Percentiles rank a stretch among this genome's conserved stretches.
phyloP scores from a whole-genome alignment of 1,139 yeast species.

The Yamadazyma conglobata region DNA sequence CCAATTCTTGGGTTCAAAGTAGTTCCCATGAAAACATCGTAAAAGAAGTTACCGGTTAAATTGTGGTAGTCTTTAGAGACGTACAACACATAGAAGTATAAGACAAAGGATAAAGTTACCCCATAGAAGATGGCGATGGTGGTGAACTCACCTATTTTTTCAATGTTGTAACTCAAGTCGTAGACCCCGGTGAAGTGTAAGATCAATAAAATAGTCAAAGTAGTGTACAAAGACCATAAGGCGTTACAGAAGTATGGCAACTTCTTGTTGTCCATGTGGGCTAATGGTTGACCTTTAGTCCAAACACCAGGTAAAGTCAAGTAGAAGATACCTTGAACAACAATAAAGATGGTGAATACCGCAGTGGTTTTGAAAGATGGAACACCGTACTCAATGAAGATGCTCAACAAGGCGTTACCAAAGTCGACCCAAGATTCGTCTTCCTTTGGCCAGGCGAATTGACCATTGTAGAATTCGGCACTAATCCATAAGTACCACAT shows the following conservation, averaged over 20 bases:
- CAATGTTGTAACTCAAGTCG: constrained; percentile 69
- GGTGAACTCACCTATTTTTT: constrained; percentile 88
- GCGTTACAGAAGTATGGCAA: constrained; percentile 95
- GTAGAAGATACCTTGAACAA: constrained; percentile 72
- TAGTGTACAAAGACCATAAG: constrained; percentile 72
- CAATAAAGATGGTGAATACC: constrained; percentile 66
- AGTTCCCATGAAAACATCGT: constrained; percentile 96
- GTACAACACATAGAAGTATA: constrained; percentile 62
- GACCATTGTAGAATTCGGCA: constrained; percentile 74
- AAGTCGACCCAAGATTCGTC: constrained; percentile 62
- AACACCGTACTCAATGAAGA: constrained; percentile 54
- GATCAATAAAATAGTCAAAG: constrained; percentile 53
- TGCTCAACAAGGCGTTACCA: constrained; percentile 38
- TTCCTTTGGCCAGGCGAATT: constrained; percentile 62
- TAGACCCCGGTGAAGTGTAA: constrained; percentile 75
- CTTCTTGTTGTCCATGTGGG: constrained; percentile 73
- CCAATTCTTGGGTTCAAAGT: constrained; percentile 96
- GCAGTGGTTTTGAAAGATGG: constrained; percentile 70
- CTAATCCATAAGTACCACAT: constrained; percentile 98
- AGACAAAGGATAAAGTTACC: constrained; percentile 54
- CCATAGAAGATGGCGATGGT: constrained; percentile 84
- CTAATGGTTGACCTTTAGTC: constrained; percentile 91
- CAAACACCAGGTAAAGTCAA: constrained; percentile 90
- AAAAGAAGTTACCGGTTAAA: constrained; percentile 86
- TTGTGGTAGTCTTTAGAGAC: constrained; percentile 75